Conservation (phyloP, 768 basidiomycete genomes). For the Podaxis sp. region DNA sequence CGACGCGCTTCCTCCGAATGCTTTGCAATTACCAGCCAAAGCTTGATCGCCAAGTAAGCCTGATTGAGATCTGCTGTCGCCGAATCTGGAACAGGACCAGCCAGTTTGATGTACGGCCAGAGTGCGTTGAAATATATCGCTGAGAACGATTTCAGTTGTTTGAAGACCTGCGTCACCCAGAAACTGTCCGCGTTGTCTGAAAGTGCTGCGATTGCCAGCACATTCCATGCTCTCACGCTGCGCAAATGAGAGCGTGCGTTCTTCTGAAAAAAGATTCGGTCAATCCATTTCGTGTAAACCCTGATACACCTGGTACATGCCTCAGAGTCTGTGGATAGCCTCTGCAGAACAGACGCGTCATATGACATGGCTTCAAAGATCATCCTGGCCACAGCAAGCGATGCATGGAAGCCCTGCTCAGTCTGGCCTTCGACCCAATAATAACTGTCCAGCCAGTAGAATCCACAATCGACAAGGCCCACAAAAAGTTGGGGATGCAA, state of each 20-base stretch:
- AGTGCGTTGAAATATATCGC: constrained; percentile 42
- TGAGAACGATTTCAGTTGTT: constrained; percentile 48
- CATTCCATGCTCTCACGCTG: constrained; percentile 60
- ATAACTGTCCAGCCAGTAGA: constrained; percentile 50
- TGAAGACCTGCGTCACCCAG: constrained; percentile 39
- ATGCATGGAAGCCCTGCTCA: constrained; percentile 50
- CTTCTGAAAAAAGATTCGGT: constrained; percentile 5
- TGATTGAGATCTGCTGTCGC: constrained; percentile 61
- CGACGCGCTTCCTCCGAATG: constrained; percentile 22
- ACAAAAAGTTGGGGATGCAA: neutral
- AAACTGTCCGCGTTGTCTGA: constrained; percentile 28
- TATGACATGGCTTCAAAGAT: constrained; percentile 43
- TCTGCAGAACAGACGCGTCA: constrained; percentile 38
- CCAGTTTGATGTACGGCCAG: constrained; percentile 32
- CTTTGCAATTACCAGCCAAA: constrained; percentile 63
- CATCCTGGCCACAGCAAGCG: constrained; percentile 47
- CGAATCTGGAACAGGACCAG: constrained; percentile 32
- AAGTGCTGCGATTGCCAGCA: constrained; percentile 53
- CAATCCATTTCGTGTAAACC: constrained; percentile 4
- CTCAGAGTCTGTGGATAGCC: constrained; percentile 32
- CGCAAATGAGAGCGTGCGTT: constrained; percentile 16
- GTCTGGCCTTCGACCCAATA: constrained; percentile 39
- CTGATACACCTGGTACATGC: constrained; percentile 17
- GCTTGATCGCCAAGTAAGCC: constrained; percentile 62
- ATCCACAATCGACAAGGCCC: constrained; percentile 43